phyloP scores from a whole-genome alignment of 2,329 filamentous ascomycete genomes.

The Diplocarpon mali region DNA sequence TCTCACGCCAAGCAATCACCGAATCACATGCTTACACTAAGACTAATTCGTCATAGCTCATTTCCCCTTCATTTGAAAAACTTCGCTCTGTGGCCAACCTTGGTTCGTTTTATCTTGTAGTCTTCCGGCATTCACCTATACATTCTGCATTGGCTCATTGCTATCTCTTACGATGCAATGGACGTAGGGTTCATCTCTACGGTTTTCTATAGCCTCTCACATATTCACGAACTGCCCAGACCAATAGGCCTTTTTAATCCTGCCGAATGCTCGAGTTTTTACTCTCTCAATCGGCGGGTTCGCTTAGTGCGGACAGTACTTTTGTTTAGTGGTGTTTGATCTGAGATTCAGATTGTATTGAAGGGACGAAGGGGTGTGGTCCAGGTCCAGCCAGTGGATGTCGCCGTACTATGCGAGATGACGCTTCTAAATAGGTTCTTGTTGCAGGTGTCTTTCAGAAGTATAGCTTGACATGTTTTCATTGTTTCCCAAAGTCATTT shows the following conservation, averaged over 20 bases:
- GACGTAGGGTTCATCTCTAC: slow-evolving; percentile 9
- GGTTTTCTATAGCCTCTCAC: slow-evolving; percentile 18
- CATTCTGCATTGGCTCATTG: slow-evolving; percentile 22
- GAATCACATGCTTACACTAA: slow-evolving; percentile 3
- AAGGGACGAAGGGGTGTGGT: too few relatives aligned
- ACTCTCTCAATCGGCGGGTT: slow-evolving; percentile 21
- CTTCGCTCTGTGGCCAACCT: slow-evolving; percentile 3
- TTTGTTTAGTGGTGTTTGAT: not conserved
- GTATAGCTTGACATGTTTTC: too few relatives aligned
- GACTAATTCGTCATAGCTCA: slow-evolving; percentile 3
- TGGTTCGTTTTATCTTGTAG: slow-evolving; percentile 9
- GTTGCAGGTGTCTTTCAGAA: too few relatives aligned
- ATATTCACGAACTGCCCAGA: slow-evolving; percentile 24
- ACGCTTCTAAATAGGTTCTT: too few relatives aligned
- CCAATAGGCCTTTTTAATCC: slow-evolving; percentile 25
- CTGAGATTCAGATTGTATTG: not conserved
- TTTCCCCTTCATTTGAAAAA: not conserved
- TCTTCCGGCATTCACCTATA: slow-evolving; percentile 23
- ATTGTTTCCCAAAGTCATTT: too few relatives aligned
- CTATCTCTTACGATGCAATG: slow-evolving; percentile 16
- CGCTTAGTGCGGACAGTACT: slow-evolving; percentile 25
- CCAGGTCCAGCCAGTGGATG: too few relatives aligned
- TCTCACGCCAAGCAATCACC: not conserved
- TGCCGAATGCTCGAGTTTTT: slow-evolving; percentile 21
- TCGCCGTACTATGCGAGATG: too few relatives aligned